phyloP scores from a whole-genome alignment of 2,329 filamentous ascomycete species.

The Pseudogymnoascus sp. region DNA sequence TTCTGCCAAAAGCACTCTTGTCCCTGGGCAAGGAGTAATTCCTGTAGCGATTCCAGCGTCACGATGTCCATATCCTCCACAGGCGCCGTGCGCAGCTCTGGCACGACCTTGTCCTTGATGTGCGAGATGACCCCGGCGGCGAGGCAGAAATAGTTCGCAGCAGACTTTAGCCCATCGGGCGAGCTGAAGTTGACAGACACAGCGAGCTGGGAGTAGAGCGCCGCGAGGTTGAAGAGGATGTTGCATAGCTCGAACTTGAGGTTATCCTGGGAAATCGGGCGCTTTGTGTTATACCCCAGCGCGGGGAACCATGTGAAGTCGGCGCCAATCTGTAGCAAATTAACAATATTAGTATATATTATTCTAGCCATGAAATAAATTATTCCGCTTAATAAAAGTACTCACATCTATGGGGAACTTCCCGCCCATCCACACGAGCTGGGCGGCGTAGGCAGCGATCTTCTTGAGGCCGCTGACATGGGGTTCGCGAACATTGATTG shows the following conservation, averaged over 20 bases:
- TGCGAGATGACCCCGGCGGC: constrained; percentile 77
- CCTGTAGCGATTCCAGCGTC: constrained; percentile 73
- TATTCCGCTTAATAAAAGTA: constrained; percentile 12
- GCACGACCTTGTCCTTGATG: constrained; percentile 66
- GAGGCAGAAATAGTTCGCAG: constrained; percentile 82
- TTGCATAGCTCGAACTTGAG: constrained; percentile 82
- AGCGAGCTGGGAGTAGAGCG: constrained; percentile 88
- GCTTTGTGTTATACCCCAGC: constrained; percentile 77
- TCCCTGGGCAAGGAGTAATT: constrained; percentile 81
- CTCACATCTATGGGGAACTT: constrained; percentile 93
- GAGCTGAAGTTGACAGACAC: constrained; percentile 68
- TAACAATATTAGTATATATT: constrained; percentile 11
- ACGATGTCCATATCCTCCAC: constrained; percentile 93
- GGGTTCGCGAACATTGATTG: constrained; percentile 81
- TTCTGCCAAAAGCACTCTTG: constrained; percentile 99
- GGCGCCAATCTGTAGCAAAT: constrained; percentile 61
- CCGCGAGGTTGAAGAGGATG: constrained; percentile 84
- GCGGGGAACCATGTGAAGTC: constrained; percentile 97
- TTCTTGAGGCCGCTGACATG: constrained; percentile 80
- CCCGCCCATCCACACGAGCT: constrained; percentile 84
- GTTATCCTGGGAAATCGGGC: constrained; percentile 58
- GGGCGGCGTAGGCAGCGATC: constrained; percentile 83
- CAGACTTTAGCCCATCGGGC: constrained; percentile 75
- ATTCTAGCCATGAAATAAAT: neutral
- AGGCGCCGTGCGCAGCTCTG: constrained; percentile 72